Evolutionary conservation across 2,329 filamentous ascomycete genomes (phyloP).

Genomic region (Clonostachys sp.): DNA sequence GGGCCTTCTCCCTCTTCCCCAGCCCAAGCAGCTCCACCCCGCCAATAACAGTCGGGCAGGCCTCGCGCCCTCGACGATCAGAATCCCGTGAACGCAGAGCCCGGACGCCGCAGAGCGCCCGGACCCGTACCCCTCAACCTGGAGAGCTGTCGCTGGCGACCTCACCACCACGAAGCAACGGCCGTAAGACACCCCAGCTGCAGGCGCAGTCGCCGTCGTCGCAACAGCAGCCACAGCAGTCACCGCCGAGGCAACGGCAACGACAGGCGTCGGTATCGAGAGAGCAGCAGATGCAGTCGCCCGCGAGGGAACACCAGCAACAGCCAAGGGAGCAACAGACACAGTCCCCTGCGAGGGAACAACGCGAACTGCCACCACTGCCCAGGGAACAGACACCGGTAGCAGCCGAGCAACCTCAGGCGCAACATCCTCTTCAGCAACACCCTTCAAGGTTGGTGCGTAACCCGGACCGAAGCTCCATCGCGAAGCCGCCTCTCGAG

Average conservation of each 20-base stretch:
- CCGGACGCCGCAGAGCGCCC: slow-evolving; percentile 24
- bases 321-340: background rate
- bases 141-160: slow-evolving; percentile 12
- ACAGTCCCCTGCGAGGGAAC: background rate
- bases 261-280: background rate
- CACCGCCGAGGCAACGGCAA: background rate
- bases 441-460: slow-evolving; percentile 29
- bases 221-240: slow-evolving; percentile 7
- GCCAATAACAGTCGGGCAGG: slow-evolving; percentile 24
- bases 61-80: slow-evolving; percentile 29
- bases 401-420: slow-evolving; percentile 7
- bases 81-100: slow-evolving; percentile 28
- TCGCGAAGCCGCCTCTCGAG: slow-evolving; percentile 46
- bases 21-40: slow-evolving; percentile 35
- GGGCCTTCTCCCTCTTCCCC: slow-evolving; percentile 54
- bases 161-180: slow-evolving; percentile 12
- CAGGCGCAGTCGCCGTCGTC: slow-evolving; percentile 8
- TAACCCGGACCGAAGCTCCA: slow-evolving; percentile 35
- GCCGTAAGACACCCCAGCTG: slow-evolving; percentile 13
- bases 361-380: background rate
- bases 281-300: background rate
- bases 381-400: background rate
- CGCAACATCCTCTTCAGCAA: slow-evolving; percentile 1
- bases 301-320: background rate
- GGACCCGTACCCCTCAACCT: slow-evolving; percentile 13